These are phyloP conservation scores for Tephrocybe sp. DNA, from an alignment of 768 basidiomycete genomes.

Conservation along the genomic window DNA sequence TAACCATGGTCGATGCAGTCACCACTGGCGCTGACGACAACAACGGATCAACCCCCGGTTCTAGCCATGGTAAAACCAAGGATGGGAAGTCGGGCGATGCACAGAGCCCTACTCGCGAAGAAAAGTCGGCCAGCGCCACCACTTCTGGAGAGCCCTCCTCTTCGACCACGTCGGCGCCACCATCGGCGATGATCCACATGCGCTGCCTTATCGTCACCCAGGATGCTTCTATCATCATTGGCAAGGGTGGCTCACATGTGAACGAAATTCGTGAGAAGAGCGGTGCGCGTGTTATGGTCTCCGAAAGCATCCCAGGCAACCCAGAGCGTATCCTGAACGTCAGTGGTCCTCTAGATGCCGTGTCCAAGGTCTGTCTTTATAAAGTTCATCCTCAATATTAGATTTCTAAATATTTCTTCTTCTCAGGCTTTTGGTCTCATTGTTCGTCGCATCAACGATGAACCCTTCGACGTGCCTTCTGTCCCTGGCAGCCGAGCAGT, in stretches of 20 bases:
- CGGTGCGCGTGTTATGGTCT: constrained; percentile 94
- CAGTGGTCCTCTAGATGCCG: constrained; percentile 95
- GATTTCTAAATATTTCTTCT: background rate
- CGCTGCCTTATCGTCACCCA: constrained; percentile 98
- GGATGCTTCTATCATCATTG: constrained; percentile 99
- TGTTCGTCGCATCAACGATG: constrained; percentile 97
- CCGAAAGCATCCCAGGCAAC: constrained; percentile 97
- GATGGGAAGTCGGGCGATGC: constrained; percentile 38
- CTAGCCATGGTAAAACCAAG: constrained; percentile 42
- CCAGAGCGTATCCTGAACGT: constrained; percentile 99
- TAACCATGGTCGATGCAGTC: constrained; percentile 65
- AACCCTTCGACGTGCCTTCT: constrained; percentile 96
- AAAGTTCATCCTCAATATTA: background rate
- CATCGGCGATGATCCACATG: constrained; percentile 92
- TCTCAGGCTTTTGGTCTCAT: constrained; percentile 95
- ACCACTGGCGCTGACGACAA: constrained; percentile 55
- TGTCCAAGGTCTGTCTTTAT: constrained; percentile 75
- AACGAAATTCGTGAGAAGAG: constrained; percentile 99
- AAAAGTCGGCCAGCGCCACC: constrained; percentile 44
- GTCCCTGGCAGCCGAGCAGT: constrained; percentile 98
- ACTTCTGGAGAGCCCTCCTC: constrained; percentile 53
- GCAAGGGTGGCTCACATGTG: constrained; percentile 92
- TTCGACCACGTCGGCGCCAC: constrained; percentile 41
- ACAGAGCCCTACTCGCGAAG: constrained; percentile 30
- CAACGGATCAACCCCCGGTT: constrained; percentile 54